Evolutionary conservation across 176 grass and related monocot genomes (phyloP).

Genomic region (Triticum dicoccoides): DNA sequence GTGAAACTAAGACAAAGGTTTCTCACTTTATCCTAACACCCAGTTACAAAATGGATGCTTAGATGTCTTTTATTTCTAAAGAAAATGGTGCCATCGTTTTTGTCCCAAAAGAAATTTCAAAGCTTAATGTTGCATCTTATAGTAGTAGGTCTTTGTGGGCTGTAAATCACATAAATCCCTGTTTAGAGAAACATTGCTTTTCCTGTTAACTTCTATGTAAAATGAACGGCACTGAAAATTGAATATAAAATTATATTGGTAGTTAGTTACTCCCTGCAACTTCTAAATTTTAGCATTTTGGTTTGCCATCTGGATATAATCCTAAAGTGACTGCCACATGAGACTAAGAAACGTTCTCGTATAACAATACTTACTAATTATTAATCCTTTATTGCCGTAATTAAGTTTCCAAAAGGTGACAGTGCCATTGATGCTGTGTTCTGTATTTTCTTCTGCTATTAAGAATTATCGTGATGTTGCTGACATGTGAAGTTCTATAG

Average conservation of each 20-base stretch:
- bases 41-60: not conserved
- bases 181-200: not conserved
- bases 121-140: not conserved
- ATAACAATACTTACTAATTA: not conserved
- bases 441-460: not conserved
- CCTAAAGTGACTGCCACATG: not conserved
- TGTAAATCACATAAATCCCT: not conserved
- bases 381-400: not conserved
- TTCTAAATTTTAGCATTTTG: not conserved
- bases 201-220: not conserved
- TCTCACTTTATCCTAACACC: not conserved
- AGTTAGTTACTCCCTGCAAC: not conserved
- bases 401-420: conserved; percentile 9
- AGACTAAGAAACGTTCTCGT: not conserved
- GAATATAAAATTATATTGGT: not conserved
- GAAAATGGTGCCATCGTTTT: not conserved
- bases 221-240: not conserved
- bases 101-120: not conserved
- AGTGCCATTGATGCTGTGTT: not conserved
- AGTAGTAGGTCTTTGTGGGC: not conserved
- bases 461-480: not conserved
- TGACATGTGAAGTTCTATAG: conserved; percentile 43
- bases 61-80: not conserved
- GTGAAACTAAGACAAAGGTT: conserved; percentile 66
- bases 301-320: not conserved